Percentiles rank a stretch among this genome's conserved stretches.
phyloP scores from a whole-genome alignment of 805 yeast species.

The Lipomyces sp. region DNA sequence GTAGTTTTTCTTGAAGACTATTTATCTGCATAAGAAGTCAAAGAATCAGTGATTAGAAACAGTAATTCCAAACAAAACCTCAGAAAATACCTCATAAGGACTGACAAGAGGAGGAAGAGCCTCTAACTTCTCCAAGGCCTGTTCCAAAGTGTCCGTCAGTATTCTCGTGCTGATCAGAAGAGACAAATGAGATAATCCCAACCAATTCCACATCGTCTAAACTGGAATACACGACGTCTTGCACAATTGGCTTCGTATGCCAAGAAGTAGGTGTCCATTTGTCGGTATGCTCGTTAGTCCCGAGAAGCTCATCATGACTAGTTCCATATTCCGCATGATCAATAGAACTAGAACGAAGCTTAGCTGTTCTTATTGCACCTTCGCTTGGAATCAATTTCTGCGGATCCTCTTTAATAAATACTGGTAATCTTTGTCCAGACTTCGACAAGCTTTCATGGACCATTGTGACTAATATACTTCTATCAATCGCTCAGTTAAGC shows the following conservation, averaged over 20 bases:
- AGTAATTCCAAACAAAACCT: not conserved
- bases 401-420: constrained; percentile 44
- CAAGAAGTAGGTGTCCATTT: constrained; percentile 51
- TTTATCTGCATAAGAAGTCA: constrained; percentile 40
- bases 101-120: constrained; percentile 51
- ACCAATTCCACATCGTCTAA: constrained; percentile 45
- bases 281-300: constrained; percentile 3
- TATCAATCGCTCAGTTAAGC: not conserved
- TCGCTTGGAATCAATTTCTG: constrained; percentile 46
- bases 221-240: constrained; percentile 52
- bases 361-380: constrained; percentile 48
- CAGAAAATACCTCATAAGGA: constrained; percentile 43
- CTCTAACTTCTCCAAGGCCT: constrained; percentile 50
- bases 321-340: constrained; percentile 30
- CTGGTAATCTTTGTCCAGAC: constrained; percentile 11
- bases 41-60: not conserved
- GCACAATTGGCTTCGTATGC: constrained; percentile 51
- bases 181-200: not conserved
- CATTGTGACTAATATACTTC: not conserved
- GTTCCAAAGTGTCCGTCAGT: not conserved
- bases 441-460: not conserved
- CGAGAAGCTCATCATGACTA: not conserved
- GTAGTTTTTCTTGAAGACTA: constrained; percentile 44
- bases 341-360: constrained; percentile 46
- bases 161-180: not conserved